phyloP scores from a whole-genome alignment of 305 asterid species.

The Fraxinus sp. region DNA sequence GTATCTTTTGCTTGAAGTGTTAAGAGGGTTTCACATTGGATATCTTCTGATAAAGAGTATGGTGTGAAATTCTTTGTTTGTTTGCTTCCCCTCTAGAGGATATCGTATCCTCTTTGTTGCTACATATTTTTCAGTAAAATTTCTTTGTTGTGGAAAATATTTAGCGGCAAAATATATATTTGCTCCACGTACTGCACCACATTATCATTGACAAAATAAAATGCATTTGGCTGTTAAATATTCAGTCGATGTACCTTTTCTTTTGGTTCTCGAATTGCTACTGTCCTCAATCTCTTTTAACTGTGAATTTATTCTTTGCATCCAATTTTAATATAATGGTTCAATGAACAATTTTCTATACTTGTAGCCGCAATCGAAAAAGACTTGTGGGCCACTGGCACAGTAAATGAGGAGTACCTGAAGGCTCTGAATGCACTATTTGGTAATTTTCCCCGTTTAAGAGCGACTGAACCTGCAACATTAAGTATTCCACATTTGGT shows the following conservation, averaged over 20 bases:
- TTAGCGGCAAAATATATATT: not conserved
- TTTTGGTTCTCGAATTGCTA: not conserved
- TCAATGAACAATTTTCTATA: conserved; percentile 9
- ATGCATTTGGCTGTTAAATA: not conserved
- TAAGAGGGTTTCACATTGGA: not conserved
- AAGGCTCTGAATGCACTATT: conserved; percentile 92
- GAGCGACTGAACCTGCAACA: conserved; percentile 99
- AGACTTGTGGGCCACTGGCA: conserved; percentile 93
- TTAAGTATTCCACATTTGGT: conserved; percentile 96
- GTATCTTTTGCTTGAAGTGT: not conserved
- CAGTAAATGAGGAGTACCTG: conserved; percentile 86
- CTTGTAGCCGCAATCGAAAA: conserved; percentile 80
- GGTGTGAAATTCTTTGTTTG: not conserved
- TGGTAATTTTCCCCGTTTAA: conserved; percentile 91
- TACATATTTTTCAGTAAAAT: not conserved
- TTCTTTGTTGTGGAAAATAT: not conserved
- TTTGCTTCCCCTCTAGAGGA: not conserved
- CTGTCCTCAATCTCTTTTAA: not conserved
- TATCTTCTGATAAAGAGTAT: not conserved
- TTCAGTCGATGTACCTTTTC: not conserved
- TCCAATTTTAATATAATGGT: not conserved
- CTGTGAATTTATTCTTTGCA: not conserved
- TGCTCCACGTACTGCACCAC: not conserved
- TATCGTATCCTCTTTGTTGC: not conserved
- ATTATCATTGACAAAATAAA: not conserved